phyloP scores from a whole-genome alignment of 208 protist species.

The Angomonas desouzai region DNA sequence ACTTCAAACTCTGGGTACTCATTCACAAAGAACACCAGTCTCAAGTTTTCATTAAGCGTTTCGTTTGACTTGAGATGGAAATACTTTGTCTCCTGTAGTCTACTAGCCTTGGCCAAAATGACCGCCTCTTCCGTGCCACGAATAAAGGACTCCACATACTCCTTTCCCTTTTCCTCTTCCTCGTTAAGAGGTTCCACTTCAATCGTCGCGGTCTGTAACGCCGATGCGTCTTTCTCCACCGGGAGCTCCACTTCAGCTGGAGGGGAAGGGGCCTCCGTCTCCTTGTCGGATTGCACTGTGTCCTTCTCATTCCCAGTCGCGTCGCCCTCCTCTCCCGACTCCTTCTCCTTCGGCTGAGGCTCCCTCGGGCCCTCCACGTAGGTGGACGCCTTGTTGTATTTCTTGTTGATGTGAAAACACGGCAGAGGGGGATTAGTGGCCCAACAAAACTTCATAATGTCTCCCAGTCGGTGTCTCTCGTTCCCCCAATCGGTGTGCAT shows the following conservation, averaged over 20 bases:
- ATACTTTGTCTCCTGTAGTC: constrained; percentile 50
- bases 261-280: neutral
- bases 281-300: neutral
- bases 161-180: constrained; percentile 1
- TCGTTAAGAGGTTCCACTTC: constrained; percentile 24
- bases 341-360: neutral
- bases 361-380: constrained; percentile 27
- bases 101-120: constrained; percentile 65
- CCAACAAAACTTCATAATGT: constrained; percentile 71
- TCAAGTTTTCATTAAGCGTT: constrained; percentile 74
- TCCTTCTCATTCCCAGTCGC: neutral
- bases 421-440: constrained; percentile 64
- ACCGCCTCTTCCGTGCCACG: constrained; percentile 20
- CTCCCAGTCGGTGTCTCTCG: constrained; percentile 68
- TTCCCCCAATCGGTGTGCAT: constrained; percentile 75
- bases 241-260: too few relatives aligned
- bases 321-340: neutral
- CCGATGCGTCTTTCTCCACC: too few relatives aligned
- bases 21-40: constrained; percentile 79
- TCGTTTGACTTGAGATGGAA: constrained; percentile 48
- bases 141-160: constrained; percentile 32
- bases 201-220: constrained; percentile 9
- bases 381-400: constrained; percentile 68
- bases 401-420: constrained; percentile 72
- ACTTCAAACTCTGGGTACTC: constrained; percentile 85